These are phyloP conservation scores for Leonotis leonurus DNA, from an alignment of 257 asterid species.

Conservation along the genomic window DNA sequence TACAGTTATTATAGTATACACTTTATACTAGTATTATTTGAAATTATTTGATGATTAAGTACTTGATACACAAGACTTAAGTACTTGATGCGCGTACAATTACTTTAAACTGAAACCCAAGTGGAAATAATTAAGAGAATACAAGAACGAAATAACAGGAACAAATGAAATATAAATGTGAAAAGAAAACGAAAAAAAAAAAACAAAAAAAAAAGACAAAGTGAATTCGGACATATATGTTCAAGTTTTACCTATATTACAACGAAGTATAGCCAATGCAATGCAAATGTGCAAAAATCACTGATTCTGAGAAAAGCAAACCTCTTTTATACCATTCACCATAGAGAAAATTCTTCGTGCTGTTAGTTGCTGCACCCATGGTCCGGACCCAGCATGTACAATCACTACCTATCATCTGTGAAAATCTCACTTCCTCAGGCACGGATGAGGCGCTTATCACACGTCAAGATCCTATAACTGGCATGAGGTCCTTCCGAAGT, in stretches of 20 bases:
- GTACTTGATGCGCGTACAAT: background rate
- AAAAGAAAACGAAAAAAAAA: background rate
- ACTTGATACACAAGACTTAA: background rate
- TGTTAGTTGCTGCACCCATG: background rate
- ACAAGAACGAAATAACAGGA: constrained; percentile 7
- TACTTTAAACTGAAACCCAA: background rate
- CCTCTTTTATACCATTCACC: constrained; percentile 7
- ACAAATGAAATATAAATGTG: background rate
- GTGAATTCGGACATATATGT: background rate
- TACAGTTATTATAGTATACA: too few relatives aligned
- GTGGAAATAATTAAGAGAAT: background rate
- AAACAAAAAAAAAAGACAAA: background rate
- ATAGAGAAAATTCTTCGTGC: background rate
- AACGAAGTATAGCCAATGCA: constrained; percentile 4
- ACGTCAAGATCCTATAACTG: constrained; percentile 57
- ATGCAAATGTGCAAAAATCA: constrained; percentile 9
- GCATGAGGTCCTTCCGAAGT: constrained; percentile 94
- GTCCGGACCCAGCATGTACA: constrained; percentile 17
- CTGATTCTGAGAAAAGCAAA: background rate
- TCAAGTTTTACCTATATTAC: constrained; percentile 7
- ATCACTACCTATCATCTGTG: background rate
- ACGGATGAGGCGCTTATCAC: constrained; percentile 51
- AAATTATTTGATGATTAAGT: too few relatives aligned
- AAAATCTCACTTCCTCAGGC: constrained; percentile 9
- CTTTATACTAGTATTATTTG: too few relatives aligned